phyloP scores from a whole-genome alignment of 208 protist species.

The Acanthamoeba polyphaga region DNA sequence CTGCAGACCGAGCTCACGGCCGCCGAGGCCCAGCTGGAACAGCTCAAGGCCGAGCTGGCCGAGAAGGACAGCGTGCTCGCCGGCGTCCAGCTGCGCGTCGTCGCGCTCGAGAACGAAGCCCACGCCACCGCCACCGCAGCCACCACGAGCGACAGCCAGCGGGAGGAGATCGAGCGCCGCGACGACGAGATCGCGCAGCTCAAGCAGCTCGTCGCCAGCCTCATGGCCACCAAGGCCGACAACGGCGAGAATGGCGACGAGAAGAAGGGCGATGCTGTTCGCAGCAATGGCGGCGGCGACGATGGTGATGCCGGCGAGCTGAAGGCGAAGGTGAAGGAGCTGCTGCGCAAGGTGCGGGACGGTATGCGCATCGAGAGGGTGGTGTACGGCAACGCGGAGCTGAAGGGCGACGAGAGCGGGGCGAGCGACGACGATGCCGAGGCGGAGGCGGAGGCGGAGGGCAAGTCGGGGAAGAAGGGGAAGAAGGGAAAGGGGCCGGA shows the following conservation, averaged over 20 bases:
- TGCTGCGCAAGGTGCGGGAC: background rate
- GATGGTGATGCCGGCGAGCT: background rate
- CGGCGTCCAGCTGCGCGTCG: background rate
- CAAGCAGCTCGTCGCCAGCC: slow-evolving; percentile 7
- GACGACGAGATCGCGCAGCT: background rate
- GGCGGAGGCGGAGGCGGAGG: background rate
- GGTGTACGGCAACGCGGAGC: background rate
- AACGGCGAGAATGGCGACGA: background rate
- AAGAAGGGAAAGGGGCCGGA: slow-evolving; percentile 9
- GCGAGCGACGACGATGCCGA: slow-evolving; percentile 35
- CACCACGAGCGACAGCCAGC: background rate
- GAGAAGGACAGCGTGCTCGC: slow-evolving; percentile 1
- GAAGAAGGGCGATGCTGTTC: background rate
- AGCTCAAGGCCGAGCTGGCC: background rate
- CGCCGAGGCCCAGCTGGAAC: background rate
- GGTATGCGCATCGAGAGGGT: background rate
- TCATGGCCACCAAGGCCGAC: background rate
- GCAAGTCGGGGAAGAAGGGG: background rate
- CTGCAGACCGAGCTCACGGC: background rate
- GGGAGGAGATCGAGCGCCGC: background rate
- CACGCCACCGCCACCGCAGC: background rate
- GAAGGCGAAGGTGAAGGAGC: background rate
- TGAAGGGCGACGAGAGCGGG: slow-evolving; percentile 25
- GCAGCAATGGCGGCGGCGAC: background rate
- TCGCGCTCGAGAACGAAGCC: background rate